A percentile compares a stretch with the other conserved stretches of the same genome.
Conservation (phyloP, 176 grass and related monocot species). For the Leersia perrieri region DNA sequence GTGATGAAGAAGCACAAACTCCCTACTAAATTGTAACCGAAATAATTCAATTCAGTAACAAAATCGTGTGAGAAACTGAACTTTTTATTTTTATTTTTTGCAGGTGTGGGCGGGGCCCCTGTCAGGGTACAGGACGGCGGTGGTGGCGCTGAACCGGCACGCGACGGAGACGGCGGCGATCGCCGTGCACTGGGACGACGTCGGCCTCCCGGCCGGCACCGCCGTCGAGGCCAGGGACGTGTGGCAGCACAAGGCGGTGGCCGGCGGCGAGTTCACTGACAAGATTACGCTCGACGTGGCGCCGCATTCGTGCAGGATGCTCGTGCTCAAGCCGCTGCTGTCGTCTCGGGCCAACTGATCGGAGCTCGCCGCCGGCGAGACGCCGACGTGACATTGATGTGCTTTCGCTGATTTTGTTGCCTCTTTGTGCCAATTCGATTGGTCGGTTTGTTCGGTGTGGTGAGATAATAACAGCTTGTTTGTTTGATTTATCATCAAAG, state of each 20-base stretch:
- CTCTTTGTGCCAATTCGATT: too few species aligned
- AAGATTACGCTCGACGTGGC: conserved; percentile 53
- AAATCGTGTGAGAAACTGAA: too few species aligned
- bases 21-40: too few species aligned
- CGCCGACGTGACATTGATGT: neutral
- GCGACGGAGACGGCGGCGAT: conserved; percentile 29
- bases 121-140: conserved; percentile 48
- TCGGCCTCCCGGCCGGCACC: conserved; percentile 63
- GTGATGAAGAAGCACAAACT: too few species aligned
- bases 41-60: too few species aligned
- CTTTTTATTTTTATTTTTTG: too few species aligned
- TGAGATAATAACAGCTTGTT: too few species aligned
- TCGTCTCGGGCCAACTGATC: neutral
- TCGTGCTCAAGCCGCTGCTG: conserved; percentile 52
- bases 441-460: too few species aligned
- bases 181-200: conserved; percentile 64
- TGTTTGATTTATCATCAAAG: too few species aligned
- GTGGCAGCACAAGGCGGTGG: conserved; percentile 62
- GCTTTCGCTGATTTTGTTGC: too few species aligned
- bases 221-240: conserved; percentile 61
- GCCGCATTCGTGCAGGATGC: conserved; percentile 63
- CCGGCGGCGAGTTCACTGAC: conserved; percentile 40
- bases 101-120: conserved; percentile 74
- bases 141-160: conserved; percentile 61
- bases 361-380: neutral